These are phyloP conservation scores for Beauveria sp. DNA, from an alignment of 2,329 filamentous ascomycete genomes.

Conservation along the genomic window DNA sequence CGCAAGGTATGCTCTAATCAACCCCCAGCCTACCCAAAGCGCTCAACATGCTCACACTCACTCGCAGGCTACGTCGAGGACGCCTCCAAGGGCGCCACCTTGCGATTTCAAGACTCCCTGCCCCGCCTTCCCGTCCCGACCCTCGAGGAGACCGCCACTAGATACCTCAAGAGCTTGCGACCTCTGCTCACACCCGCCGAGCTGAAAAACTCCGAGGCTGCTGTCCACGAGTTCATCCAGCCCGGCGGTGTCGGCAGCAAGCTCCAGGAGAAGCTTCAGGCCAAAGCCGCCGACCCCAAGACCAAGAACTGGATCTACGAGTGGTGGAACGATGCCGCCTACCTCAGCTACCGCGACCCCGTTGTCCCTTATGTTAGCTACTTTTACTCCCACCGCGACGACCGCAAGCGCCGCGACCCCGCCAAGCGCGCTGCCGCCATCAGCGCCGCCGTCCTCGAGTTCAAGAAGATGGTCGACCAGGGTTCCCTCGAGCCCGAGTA, in stretches of 20 bases:
- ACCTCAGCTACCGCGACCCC: constrained; percentile 87
- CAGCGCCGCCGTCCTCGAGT: constrained; percentile 76
- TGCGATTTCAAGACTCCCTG: constrained; percentile 80
- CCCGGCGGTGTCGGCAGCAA: constrained; percentile 77
- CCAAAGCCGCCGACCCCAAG: constrained; percentile 69
- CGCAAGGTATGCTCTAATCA: constrained; percentile 33
- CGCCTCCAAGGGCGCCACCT: constrained; percentile 68
- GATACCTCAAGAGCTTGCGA: constrained; percentile 74
- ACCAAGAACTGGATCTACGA: constrained; percentile 92
- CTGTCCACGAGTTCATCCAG: constrained; percentile 79
- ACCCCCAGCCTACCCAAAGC: too few relatives aligned
- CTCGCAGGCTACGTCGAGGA: constrained; percentile 69
- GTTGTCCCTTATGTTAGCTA: constrained; percentile 98
- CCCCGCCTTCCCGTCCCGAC: constrained; percentile 72
- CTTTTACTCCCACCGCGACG: constrained; percentile 97
- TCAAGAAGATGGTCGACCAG: constrained; percentile 85
- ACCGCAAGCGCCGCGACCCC: constrained; percentile 78
- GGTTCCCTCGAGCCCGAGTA: constrained; percentile 90
- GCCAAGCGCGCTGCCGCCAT: constrained; percentile 90
- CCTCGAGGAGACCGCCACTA: constrained; percentile 71
- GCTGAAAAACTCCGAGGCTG: constrained; percentile 67
- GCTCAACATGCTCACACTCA: background rate
- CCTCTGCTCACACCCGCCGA: constrained; percentile 64
- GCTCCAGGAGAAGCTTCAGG: constrained; percentile 82
- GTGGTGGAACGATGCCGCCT: constrained; percentile 97